Percentiles rank a stretch among this genome's conserved stretches.
Conservation (phyloP, 2,329 filamentous ascomycete species). For the Aspergillus oerlinghausenensis region DNA sequence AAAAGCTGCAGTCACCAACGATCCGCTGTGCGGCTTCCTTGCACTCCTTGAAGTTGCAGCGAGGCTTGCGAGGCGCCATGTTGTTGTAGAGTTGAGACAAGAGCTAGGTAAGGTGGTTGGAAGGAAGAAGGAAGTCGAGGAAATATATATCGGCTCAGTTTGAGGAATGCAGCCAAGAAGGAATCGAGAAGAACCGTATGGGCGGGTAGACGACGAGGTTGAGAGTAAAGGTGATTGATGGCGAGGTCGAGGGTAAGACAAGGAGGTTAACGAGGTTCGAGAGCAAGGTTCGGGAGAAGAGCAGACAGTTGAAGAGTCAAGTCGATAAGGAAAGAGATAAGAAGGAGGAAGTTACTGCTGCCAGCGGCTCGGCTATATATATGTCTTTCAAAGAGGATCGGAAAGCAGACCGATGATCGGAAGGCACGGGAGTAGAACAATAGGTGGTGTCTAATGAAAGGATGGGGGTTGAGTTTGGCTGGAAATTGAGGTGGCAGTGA, state of each 20-base stretch:
- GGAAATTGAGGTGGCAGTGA: not conserved
- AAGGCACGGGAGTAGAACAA: slow-evolving; percentile 20
- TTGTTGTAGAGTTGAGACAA: slow-evolving; percentile 15
- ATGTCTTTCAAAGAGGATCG: not conserved
- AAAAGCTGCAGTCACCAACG: slow-evolving; percentile 94
- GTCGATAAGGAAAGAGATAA: slow-evolving; percentile 8
- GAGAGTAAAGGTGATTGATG: not conserved
- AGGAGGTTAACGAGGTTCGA: not conserved
- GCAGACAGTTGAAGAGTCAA: not conserved
- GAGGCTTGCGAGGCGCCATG: slow-evolving; percentile 54
- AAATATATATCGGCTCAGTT: not conserved
- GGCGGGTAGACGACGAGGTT: not conserved
- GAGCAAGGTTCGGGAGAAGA: not conserved
- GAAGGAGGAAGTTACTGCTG: not conserved
- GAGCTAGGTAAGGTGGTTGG: not conserved
- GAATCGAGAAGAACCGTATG: not conserved
- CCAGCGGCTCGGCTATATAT: slow-evolving; percentile 14
- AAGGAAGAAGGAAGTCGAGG: not conserved
- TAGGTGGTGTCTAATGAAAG: slow-evolving; percentile 4
- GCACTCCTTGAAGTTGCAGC: slow-evolving; percentile 87
- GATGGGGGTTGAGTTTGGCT: not conserved
- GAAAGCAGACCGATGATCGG: slow-evolving; percentile 10
- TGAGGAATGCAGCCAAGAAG: not conserved
- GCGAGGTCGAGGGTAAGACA: slow-evolving; percentile 3
- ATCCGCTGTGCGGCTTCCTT: slow-evolving; percentile 84